Base-by-base conservation (phyloP, 176 grass and related monocot genomes). In the Oryza australiensis region DNA sequence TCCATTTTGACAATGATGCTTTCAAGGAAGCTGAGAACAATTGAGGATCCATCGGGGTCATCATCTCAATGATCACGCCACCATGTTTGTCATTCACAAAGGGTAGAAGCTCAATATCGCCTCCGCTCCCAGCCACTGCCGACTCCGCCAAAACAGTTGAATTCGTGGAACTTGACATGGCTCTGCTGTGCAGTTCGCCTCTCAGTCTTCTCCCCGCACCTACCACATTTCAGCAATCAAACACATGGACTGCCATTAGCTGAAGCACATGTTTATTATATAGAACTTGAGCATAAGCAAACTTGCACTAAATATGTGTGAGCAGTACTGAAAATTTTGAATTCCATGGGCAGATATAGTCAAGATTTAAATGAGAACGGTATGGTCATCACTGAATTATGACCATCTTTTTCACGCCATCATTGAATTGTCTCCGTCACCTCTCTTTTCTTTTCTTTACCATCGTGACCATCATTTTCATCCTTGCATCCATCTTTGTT, bases 31-130 rank as follows among this genome's bases (percentile, higher is more conserved):
- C 84, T 42, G 84, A 83, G 72, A 92, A 98, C 27, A 43, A 55
- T 75, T 51, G 29, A 5, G 95, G 84, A 67, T 97, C 92, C 90
- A 98, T 94, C 0, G 84, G 86, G 12, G 8, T 1, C 24, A 68
- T 79, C 86, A 98, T 87, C 79, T 98, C 88, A 78, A 98, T 62
- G 55, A 98, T 94, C 37, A 98, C 63, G 12, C 95, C 95, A 64
- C 86, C 90, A 84, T 94, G 88, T 26, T 85, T 71, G 68, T 98
- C 95, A 79, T 94, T 69, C 63, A 92, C 84, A 18, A 92, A 86
- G 4, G 84, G 78, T 42, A 98, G 81, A 13, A 75, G 24, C n/a
- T 89, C 81, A 20, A 87, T 43, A 12, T 62, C 75, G 16, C 76
- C 66, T 13, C 49, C 60, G 24, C 34, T 86, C 55, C 68, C 76